Base-by-base conservation (phyloP, 106 monocot genomes). In the Chionographis japonica region DNA sequence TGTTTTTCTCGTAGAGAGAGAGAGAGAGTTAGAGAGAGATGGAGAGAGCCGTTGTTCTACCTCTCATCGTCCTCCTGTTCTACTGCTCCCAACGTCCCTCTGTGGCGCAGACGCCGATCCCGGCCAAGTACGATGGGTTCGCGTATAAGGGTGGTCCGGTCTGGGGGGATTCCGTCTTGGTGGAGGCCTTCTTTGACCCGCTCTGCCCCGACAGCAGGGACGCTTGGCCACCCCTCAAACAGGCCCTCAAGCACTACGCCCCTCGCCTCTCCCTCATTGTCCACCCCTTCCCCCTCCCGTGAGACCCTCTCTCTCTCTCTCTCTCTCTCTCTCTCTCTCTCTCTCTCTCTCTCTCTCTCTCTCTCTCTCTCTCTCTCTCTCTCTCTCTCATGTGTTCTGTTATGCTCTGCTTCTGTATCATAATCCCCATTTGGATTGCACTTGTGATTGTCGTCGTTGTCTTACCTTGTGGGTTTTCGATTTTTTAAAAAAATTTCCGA, bases 131-230 rank as follows among this genome's bases (percentile, higher is more conserved):
- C 79, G 81, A 89, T 40, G 89, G 89, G 10, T 85, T 89, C 55
- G 68, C 72, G 42, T 89, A 88, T 66, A 12, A 5, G 12, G 77
- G 57, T 16, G 43, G 52, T 20, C 62, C 52, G 15, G 15, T 57
- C 0, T 67, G 58, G 71, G 70, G 75, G 42, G 81, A 85, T 16
- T 85, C 83, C 12, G 72, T 94, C 61, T 15, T 90, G 8, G 74
- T 94, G 18, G 90, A 94, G 54, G 94, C 94, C 62, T 94, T 94
- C 85, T 60, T 90, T 49, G 94, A 94, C 51, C 94, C 94, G 19
- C 65, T 94, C 40, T 94, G 94, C 72, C 81, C 90, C 4, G 90
- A 94, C 62, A 94, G 91, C 75, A 78, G 87, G 50, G 94, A 90
- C 76, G 60, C 94, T 8, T 94, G 94, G 94, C 76, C 73, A 5